phyloP scores from a whole-genome alignment of 306 rosid genomes.

The Glycine latifolia region DNA sequence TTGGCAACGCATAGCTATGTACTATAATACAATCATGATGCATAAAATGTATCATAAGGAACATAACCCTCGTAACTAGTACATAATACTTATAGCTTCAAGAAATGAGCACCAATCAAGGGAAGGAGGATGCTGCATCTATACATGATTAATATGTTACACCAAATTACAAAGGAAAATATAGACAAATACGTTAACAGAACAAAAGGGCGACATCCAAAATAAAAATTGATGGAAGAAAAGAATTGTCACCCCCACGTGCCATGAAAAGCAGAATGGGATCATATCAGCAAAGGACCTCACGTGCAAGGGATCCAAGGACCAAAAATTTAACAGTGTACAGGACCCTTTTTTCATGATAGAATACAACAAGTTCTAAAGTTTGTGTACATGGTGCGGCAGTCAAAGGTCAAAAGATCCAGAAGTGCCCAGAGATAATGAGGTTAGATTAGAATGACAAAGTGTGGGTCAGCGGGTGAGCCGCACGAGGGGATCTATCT shows the following conservation, averaged over 20 bases:
- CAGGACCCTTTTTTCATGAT: constrained; percentile 23
- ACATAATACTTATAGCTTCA: too few species aligned
- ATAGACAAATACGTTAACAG: constrained; percentile 7
- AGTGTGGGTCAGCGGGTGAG: constrained; percentile 76
- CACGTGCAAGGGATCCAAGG: constrained; percentile 88
- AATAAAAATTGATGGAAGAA: background rate
- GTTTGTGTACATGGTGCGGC: constrained; percentile 20
- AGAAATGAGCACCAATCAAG: too few species aligned
- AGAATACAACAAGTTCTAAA: constrained; percentile 12
- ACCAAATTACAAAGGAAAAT: constrained; percentile 8
- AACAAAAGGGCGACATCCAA: constrained; percentile 17
- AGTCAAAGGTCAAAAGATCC: constrained; percentile 82
- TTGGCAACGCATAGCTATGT: constrained; percentile 26
- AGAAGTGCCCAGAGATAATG: constrained; percentile 46
- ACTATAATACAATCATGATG: background rate
- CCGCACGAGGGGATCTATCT: constrained; percentile 84
- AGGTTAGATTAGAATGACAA: constrained; percentile 57
- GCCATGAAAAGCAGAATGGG: constrained; percentile 72
- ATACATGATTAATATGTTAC: constrained; percentile 25
- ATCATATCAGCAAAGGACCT: constrained; percentile 57
- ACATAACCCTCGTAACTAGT: constrained; percentile 42
- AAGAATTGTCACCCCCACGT: constrained; percentile 61
- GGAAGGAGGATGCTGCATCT: too few species aligned
- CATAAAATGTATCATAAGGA: constrained; percentile 15
- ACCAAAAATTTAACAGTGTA: constrained; percentile 8